A percentile compares a stretch with the other conserved stretches of the same genome.
Evolutionary conservation across 805 yeast species (phyloP).

Genomic region (Nakazawaea sp.): DNA sequence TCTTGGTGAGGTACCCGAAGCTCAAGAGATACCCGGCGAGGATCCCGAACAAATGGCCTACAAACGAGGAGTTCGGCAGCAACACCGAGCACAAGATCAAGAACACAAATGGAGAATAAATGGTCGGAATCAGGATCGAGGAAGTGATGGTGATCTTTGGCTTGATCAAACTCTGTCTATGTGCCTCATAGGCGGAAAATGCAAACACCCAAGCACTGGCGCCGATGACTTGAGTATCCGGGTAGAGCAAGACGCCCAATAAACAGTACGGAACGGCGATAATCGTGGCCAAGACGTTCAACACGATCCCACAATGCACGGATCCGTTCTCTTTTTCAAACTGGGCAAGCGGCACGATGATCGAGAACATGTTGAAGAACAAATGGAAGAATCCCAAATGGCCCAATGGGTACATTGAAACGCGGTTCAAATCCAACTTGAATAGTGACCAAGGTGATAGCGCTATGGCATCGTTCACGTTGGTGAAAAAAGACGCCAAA

Average conservation of each 20-base stretch:
- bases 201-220: conserved; percentile 73
- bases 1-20: conserved; percentile 44
- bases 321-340: conserved; percentile 79
- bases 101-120: conserved; percentile 47
- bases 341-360: conserved; percentile 52
- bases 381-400: conserved; percentile 62
- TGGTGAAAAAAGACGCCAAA: conserved; percentile 24
- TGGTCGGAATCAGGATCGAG: conserved; percentile 47
- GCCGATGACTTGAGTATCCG: conserved; percentile 52
- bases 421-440: conserved; percentile 36
- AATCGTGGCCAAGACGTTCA: conserved; percentile 63
- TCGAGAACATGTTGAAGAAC: conserved; percentile 46
- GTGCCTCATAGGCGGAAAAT: conserved; percentile 55
- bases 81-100: conserved; percentile 43
- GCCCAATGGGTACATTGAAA: conserved; percentile 69
- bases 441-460: conserved; percentile 52
- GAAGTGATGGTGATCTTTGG: conserved; percentile 23
- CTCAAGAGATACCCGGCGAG: conserved; percentile 60
- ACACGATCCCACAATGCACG: conserved; percentile 73
- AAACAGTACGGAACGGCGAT: conserved; percentile 61
- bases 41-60: conserved; percentile 70
- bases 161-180: conserved; percentile 28
- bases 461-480: conserved; percentile 31
- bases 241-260: conserved; percentile 43
- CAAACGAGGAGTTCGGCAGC: conserved; percentile 61